Conservation (phyloP, 208 protist species). For the Acanthamoeba rhysodes region DNA sequence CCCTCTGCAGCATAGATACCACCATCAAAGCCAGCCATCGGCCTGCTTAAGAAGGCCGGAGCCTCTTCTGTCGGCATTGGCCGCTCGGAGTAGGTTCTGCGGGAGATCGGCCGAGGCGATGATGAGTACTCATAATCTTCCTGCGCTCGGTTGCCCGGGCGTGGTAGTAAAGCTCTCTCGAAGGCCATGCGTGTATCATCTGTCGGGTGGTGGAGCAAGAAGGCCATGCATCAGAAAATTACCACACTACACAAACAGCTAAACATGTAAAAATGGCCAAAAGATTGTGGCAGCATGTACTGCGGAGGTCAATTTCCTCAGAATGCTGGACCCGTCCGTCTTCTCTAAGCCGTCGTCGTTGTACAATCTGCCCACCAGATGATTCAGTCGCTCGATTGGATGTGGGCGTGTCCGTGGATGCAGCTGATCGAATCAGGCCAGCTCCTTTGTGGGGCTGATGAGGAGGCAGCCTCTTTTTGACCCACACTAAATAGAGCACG, state of each 20-base stretch:
- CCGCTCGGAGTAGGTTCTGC: background rate
- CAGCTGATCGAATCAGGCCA: background rate
- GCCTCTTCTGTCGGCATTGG: background rate
- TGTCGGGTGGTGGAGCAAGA: background rate
- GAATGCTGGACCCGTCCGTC: conserved; percentile 52
- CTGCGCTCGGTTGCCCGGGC: background rate
- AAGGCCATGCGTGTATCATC: conserved; percentile 22
- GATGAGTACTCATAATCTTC: background rate
- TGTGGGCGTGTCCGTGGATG: background rate
- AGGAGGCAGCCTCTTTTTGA: background rate
- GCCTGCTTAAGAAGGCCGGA: background rate
- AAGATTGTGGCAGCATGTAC: background rate
- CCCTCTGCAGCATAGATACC: background rate
- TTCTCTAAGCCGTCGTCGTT: background rate
- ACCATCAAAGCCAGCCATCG: background rate
- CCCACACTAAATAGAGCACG: background rate
- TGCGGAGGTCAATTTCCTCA: conserved; percentile 54
- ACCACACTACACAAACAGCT: too few species aligned
- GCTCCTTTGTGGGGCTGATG: background rate
- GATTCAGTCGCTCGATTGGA: background rate
- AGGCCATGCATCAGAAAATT: background rate
- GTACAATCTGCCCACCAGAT: background rate
- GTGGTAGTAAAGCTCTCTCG: background rate
- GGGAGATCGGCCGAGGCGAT: background rate
- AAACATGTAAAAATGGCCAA: background rate